A percentile compares a stretch with the other conserved stretches of the same genome.
Conservation (phyloP, 352 stramenopile species). For the Globisporangium radiosum region DNA sequence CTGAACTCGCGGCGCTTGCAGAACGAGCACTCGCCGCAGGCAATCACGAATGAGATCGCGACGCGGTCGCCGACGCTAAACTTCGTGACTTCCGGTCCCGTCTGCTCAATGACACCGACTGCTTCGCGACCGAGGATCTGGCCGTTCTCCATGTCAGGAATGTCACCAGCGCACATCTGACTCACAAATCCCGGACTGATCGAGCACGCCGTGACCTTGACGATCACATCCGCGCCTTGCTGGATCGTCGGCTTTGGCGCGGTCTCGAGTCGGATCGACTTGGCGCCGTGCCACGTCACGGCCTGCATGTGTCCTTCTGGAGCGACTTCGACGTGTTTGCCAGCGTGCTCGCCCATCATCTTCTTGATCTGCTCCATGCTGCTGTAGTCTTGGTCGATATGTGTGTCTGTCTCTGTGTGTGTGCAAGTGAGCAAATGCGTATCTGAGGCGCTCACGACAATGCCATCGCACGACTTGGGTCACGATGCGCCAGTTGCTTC, state of each 20-base stretch:
- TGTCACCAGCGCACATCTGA: slow-evolving; percentile 29
- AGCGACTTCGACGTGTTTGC: slow-evolving; percentile 17
- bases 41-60: slow-evolving; percentile 64
- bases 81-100: slow-evolving; percentile 40
- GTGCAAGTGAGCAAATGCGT: slow-evolving; percentile 4
- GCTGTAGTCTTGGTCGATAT: background rate
- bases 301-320: slow-evolving; percentile 42
- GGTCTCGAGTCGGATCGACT: slow-evolving; percentile 42
- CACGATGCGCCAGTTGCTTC: too few species aligned
- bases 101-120: slow-evolving; percentile 49
- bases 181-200: slow-evolving; percentile 49
- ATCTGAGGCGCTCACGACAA: slow-evolving; percentile 4
- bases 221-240: slow-evolving; percentile 42
- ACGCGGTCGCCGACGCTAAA: slow-evolving; percentile 62
- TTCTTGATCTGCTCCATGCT: slow-evolving; percentile 27
- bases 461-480: too few species aligned
- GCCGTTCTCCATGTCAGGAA: slow-evolving; percentile 41
- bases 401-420: background rate
- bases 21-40: slow-evolving; percentile 63
- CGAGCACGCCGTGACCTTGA: slow-evolving; percentile 59
- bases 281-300: slow-evolving; percentile 45
- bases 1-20: slow-evolving; percentile 56
- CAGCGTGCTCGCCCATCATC: slow-evolving; percentile 8
- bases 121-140: slow-evolving; percentile 68
- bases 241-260: slow-evolving; percentile 53